These are phyloP conservation scores for Phoma sp. DNA, from an alignment of 2,329 filamentous ascomycete genomes.

Conservation along the genomic window DNA sequence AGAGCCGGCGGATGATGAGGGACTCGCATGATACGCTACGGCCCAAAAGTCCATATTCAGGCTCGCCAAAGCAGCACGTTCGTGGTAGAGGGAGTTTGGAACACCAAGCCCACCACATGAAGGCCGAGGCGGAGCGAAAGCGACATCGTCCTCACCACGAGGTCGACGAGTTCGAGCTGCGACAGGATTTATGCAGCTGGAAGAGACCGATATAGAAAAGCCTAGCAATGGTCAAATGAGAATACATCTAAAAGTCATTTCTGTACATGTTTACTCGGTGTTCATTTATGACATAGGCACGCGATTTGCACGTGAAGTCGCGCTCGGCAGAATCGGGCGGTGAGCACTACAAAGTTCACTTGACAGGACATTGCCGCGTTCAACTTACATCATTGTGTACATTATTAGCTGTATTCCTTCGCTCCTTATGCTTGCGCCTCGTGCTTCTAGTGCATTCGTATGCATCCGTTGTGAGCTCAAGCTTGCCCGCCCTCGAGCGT, in stretches of 20 bases:
- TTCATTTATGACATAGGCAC: background rate
- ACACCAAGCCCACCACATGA: conserved; percentile 52
- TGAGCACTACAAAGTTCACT: conserved; percentile 30
- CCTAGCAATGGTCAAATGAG: no score
- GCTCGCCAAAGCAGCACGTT: conserved; percentile 34
- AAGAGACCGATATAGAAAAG: conserved; percentile 32
- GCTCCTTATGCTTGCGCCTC: conserved; percentile 45
- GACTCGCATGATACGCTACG: conserved; percentile 47
- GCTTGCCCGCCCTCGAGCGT: conserved; percentile 29
- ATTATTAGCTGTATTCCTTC: conserved; percentile 10
- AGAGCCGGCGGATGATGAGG: conserved; percentile 29
- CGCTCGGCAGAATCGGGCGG: conserved; percentile 37
- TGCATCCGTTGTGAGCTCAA: conserved; percentile 49
- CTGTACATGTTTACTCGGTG: background rate
- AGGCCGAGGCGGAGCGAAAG: conserved; percentile 46
- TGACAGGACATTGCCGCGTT: background rate
- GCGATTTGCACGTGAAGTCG: conserved; percentile 42
- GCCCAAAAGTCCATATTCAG: conserved; percentile 31
- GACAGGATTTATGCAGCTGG: conserved; percentile 58
- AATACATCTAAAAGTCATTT: background rate
- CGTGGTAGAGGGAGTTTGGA: conserved; percentile 48
- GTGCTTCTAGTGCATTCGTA: conserved; percentile 45
- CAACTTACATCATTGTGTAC: conserved; percentile 8
- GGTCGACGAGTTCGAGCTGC: conserved; percentile 56
- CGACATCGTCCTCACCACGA: conserved; percentile 49